Evolutionary conservation across 306 rosid genomes (phyloP), one percentile per base, ranked within the genome.

Genomic region (Gastrolobium bilobum): DNA sequence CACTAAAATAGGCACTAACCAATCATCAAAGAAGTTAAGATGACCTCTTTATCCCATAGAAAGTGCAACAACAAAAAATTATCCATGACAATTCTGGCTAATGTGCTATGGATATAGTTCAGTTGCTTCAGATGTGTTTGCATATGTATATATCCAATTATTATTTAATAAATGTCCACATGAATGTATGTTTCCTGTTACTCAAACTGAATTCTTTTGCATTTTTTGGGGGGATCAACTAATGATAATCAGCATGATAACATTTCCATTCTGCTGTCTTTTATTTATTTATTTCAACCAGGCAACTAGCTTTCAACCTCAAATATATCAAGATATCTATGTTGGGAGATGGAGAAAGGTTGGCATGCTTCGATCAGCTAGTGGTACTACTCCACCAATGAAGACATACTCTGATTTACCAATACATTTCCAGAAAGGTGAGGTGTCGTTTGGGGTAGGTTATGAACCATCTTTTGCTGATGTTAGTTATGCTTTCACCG

Each of bases 231-330:
- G 37, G 59, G 53, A 3, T 65, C 53, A 44, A 46, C 52, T 38
- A 6, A 34, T 59, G 40, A 4, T 81, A 38, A 46, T 51, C 53
- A 56, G 33, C 53, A 48, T 54, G 60, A 68, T 47, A 71, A 56
- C 66, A 70, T 48, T 86, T 65, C 61, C 40, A 50, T 78, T 66
- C 75, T 72, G 40, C 77, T 84, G 20, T 79, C 59, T 58, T 81
- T 50, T 80, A 46, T 59, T 68, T 15, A 40, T 69, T 70, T 85
- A 29, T 86, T 87, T 82, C 85, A 66, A 79, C 75, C 61, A 96
- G 99, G 99, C 99, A 67, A 96, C 99, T 50, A 83, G 90, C 85
- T 96, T 96, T 87, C 99, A 96, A 81, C 98, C 99, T 78, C 99
- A 96, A 93, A 86, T 86, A 47, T 84, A 69, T 78, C 97, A 91